phyloP scores from a whole-genome alignment of 2,329 filamentous ascomycete genomes.

The Coniochaeta hoffmannii region DNA sequence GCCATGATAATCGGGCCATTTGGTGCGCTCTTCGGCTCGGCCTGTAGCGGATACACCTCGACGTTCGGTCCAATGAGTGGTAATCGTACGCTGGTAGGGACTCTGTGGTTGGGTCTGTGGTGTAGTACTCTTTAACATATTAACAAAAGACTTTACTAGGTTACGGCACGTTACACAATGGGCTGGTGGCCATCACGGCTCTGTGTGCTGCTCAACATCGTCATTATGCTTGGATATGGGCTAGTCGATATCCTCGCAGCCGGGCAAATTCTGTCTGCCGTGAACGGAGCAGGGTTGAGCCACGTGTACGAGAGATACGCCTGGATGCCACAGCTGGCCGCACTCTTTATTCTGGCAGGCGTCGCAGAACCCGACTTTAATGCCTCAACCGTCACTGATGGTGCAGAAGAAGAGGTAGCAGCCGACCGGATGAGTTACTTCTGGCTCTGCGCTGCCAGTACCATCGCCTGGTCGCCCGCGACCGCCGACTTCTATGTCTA shows the following conservation, averaged over 20 bases:
- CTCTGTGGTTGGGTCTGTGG: not conserved
- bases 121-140: too few relatives aligned
- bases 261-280: conserved; percentile 61
- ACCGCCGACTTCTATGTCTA: conserved; percentile 61
- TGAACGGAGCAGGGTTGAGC: conserved; percentile 48
- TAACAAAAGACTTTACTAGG: not conserved
- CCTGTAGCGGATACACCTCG: conserved; percentile 18
- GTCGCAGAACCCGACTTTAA: conserved; percentile 55
- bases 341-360: conserved; percentile 54
- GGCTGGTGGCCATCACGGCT: conserved; percentile 24
- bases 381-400: conserved; percentile 37
- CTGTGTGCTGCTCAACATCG: conserved; percentile 5
- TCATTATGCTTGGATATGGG: conserved; percentile 17
- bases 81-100: conserved; percentile 19
- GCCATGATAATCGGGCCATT: conserved; percentile 17
- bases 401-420: conserved; percentile 39
- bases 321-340: conserved; percentile 55
- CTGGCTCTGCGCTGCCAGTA: conserved; percentile 56
- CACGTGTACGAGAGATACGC: conserved; percentile 61
- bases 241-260: conserved; percentile 58
- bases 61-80: conserved; percentile 19
- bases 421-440: conserved; percentile 62
- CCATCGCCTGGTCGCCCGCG: conserved; percentile 54
- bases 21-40: conserved; percentile 16
- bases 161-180: conserved; percentile 12